Evolutionary conservation across 495 filamentous ascomycete genomes (phyloP), one percentile per base, ranked within the genome.

Genomic region (Penicillium bialowiezense): DNA sequence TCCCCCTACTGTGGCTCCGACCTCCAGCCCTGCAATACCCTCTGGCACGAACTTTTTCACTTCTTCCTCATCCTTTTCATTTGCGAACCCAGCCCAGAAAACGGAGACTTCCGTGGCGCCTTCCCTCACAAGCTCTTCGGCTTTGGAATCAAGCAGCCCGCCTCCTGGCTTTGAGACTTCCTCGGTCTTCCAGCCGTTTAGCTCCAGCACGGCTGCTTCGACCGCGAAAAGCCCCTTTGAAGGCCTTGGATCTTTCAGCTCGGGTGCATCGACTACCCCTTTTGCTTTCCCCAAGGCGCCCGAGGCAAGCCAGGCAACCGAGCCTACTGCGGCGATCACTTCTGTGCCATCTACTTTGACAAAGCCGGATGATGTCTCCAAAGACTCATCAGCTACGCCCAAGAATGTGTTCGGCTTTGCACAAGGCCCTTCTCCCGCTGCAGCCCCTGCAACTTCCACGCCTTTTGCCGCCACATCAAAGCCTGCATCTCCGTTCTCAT

Each of bases 251-350:
- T n/a, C 42, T 15, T 24, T 19, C 3, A n/a, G 7, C 12, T 7
- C 42, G 0, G 15, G 9, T 12, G 4, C 32, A 5, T 46, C 35
- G 10, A 7, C 44, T 28, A 6, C 49, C 14, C 33, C 50, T 12
- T 61, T 54, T n/a, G 5, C 54, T 28, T 51, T 56, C n/a, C 10
- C 48, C 21, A 54, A 58, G n/a, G 28, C 48, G 10, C 20, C 52
- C 7, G 37, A 51, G 41, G 31, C 31, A 15, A 51, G 18, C 5
- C 41, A 52, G 42, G 19, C 10, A 3, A 13, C 40, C 10, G 26
- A 41, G 8, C 15, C 42, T 7, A 24, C 15, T 20, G 28, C 18
- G 2, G 5, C 21, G 33, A n/a, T 7, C 15, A 28, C 43, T 15
- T 3, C 43, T 19, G 41, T 13, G 10, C 38, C 46, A 5, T 34